Conservation (phyloP, 306 rosid genomes). For the Inga laurina region DNA sequence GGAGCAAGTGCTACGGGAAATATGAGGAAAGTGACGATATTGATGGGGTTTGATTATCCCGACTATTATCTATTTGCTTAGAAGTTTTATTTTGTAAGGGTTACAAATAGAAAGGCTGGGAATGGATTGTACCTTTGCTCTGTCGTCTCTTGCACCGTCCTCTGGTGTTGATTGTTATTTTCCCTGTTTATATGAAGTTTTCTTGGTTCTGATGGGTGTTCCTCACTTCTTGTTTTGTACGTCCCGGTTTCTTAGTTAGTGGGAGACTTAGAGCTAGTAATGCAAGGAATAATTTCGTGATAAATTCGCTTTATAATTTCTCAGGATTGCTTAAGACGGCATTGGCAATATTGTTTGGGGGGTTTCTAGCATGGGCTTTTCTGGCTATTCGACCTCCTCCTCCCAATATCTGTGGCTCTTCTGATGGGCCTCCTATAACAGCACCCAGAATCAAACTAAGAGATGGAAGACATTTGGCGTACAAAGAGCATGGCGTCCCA, state of each 20-base stretch:
- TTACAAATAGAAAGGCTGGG: too few species aligned
- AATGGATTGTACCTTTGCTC: too few species aligned
- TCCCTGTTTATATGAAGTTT: neutral
- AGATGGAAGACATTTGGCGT: conserved; percentile 69
- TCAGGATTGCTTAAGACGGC: conserved; percentile 53
- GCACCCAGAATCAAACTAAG: conserved; percentile 58
- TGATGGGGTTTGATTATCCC: too few species aligned
- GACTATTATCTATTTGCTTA: too few species aligned
- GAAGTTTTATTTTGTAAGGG: too few species aligned
- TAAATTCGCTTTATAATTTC: neutral
- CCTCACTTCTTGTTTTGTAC: neutral
- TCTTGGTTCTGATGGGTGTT: neutral
- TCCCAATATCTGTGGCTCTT: conserved; percentile 57
- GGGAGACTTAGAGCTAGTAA: neutral
- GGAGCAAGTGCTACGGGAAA: neutral
- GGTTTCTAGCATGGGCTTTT: conserved; percentile 59
- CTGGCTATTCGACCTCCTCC: conserved; percentile 65
- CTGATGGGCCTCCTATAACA: conserved; percentile 59
- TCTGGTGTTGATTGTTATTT: neutral
- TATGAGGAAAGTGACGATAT: neutral
- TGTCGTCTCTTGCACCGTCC: neutral
- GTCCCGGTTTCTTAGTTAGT: neutral
- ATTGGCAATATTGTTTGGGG: conserved; percentile 38
- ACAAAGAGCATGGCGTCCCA: conserved; percentile 61
- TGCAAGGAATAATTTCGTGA: neutral